phyloP scores from a whole-genome alignment of 139 green algal species.

The Chlamydomonas urium region DNA sequence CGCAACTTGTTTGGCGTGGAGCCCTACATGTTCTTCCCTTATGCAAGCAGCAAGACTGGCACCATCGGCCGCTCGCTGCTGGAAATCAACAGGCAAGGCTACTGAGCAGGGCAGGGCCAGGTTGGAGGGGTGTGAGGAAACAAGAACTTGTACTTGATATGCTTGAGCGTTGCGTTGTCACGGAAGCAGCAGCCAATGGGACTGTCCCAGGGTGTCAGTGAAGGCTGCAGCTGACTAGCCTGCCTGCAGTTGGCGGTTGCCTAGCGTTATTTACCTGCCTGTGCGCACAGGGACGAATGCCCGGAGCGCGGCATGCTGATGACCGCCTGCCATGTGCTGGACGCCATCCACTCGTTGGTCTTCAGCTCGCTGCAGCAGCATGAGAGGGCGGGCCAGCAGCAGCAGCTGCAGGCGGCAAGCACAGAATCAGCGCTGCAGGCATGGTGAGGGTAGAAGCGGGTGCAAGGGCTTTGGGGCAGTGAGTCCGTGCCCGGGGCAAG shows the following conservation, averaged over 20 bases:
- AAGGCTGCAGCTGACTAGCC: too few species aligned
- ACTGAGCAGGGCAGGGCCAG: too few species aligned
- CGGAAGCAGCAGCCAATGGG: too few species aligned
- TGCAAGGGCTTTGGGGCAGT: too few species aligned
- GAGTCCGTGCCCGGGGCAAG: too few species aligned
- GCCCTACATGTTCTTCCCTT: constrained; percentile 90
- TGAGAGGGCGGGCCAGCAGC: background rate
- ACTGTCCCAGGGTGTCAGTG: too few species aligned
- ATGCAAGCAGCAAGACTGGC: constrained; percentile 29
- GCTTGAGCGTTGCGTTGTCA: too few species aligned
- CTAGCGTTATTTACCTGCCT: too few species aligned
- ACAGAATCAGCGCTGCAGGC: constrained; percentile 7
- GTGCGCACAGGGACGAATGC: constrained; percentile 57
- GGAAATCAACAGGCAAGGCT: constrained; percentile 36
- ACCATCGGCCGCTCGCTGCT: constrained; percentile 37
- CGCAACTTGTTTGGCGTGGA: constrained; percentile 79
- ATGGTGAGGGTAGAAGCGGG: constrained; percentile 10
- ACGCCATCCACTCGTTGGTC: constrained; percentile 36
- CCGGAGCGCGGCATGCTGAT: constrained; percentile 48
- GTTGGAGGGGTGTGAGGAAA: too few species aligned
- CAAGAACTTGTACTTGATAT: too few species aligned
- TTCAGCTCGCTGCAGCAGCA: constrained; percentile 23
- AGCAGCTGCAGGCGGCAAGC: background rate
- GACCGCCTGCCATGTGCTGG: constrained; percentile 34
- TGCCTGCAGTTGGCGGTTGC: too few species aligned